Evolutionary conservation across 1,139 yeast genomes (phyloP).

Genomic region (Hyphopichia wangnamkhiaoensis): DNA sequence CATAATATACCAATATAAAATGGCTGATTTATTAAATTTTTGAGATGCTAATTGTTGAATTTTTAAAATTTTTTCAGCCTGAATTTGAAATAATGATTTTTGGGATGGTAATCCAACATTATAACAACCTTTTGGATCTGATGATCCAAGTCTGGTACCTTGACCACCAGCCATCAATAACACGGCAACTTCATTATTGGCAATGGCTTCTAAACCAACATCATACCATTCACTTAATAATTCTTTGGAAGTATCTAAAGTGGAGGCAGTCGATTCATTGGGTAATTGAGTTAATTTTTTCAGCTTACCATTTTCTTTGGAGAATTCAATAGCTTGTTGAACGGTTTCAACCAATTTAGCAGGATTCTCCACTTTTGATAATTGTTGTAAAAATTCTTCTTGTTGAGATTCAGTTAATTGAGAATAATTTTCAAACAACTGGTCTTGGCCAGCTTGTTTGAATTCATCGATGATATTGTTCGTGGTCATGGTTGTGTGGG

Average conservation of each 20-base stretch:
- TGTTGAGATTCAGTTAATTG: slow-evolving; percentile 32
- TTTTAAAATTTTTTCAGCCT: slow-evolving; percentile 78
- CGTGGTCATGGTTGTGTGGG: background rate
- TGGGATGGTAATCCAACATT: slow-evolving; percentile 82
- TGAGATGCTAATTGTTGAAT: slow-evolving; percentile 59
- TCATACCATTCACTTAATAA: slow-evolving; percentile 48
- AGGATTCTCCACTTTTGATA: slow-evolving; percentile 45
- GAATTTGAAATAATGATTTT: slow-evolving; percentile 86
- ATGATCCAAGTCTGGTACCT: slow-evolving; percentile 91
- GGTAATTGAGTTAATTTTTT: slow-evolving; percentile 56
- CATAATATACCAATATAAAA: slow-evolving; percentile 89
- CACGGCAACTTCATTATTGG: slow-evolving; percentile 77
- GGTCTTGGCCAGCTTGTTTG: slow-evolving; percentile 51
- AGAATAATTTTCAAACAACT: slow-evolving; percentile 44
- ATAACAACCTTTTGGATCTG: slow-evolving; percentile 91
- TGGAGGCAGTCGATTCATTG: slow-evolving; percentile 47
- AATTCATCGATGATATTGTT: slow-evolving; percentile 34
- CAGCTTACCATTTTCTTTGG: slow-evolving; percentile 26
- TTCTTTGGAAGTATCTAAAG: slow-evolving; percentile 37
- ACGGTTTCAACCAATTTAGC: slow-evolving; percentile 44
- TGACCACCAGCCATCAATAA: slow-evolving; percentile 97
- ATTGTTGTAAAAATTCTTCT: slow-evolving; percentile 33
- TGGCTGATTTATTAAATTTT: slow-evolving; percentile 27
- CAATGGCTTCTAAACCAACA: slow-evolving; percentile 69
- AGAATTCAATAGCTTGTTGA: slow-evolving; percentile 45